Percentiles rank a stretch among this genome's conserved stretches.
phyloP scores from a whole-genome alignment of 305 asterid species.

The Salvia sclarea region DNA sequence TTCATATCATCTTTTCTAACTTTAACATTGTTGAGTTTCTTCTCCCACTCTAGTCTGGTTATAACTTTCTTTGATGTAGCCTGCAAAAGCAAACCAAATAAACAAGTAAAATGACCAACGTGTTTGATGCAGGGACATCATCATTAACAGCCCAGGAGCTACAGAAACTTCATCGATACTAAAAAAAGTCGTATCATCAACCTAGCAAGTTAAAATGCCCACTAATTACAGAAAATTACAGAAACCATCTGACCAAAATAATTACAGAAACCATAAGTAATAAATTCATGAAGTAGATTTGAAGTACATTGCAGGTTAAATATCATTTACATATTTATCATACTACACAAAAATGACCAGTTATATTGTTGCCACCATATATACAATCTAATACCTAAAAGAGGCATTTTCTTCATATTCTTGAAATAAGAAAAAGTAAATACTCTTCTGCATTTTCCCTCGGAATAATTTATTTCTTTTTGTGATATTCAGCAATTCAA shows the following conservation, averaged over 20 bases:
- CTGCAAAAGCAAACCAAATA: conserved; percentile 39
- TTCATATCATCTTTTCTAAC: conserved; percentile 77
- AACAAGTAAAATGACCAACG: conserved; percentile 12
- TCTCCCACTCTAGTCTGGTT: conserved; percentile 84
- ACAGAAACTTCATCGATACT: background rate
- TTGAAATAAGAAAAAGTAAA: background rate
- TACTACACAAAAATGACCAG: conserved; percentile 14
- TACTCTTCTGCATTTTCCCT: background rate
- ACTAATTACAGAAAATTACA: background rate
- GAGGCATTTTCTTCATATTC: background rate
- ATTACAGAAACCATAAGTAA: background rate
- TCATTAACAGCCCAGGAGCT: background rate
- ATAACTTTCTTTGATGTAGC: conserved; percentile 66
- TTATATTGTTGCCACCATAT: conserved; percentile 13
- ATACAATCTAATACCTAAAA: background rate
- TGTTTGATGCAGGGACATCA: background rate
- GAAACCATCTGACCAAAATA: background rate
- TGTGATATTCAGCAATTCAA: background rate
- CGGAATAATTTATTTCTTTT: background rate
- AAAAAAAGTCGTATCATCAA: background rate
- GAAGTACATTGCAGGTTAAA: background rate
- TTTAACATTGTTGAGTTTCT: conserved; percentile 57
- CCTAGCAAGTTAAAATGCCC: background rate
- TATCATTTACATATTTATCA: background rate
- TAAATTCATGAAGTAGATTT: background rate